phyloP scores from a whole-genome alignment of 306 rosid species.

The Trichosanthes truncata region DNA sequence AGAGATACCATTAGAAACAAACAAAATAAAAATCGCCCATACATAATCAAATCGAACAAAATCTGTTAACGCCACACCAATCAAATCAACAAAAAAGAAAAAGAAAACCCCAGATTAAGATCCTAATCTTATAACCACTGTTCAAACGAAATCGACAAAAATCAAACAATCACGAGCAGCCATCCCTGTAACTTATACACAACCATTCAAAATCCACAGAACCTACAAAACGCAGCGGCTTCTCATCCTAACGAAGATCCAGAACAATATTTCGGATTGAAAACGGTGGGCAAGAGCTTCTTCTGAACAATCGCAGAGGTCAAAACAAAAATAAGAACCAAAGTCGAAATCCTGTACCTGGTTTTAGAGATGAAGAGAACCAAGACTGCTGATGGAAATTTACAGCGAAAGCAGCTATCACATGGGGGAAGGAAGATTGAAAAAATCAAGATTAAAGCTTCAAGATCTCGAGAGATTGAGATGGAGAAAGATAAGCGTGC shows the following conservation, averaged over 20 bases:
- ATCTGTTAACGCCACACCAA: background rate
- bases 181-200: background rate
- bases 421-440: background rate
- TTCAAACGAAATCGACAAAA: background rate
- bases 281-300: background rate
- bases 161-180: background rate
- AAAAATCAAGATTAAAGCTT: background rate
- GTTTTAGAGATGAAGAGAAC: background rate
- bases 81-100: background rate
- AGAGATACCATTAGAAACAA: background rate
- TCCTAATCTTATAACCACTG: background rate
- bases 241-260: background rate
- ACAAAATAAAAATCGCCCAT: background rate
- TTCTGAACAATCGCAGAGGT: background rate
- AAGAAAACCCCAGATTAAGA: background rate
- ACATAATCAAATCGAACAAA: conserved; percentile 1
- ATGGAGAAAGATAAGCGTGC: background rate
- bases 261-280: background rate
- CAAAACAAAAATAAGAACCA: background rate
- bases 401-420: background rate
- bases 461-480: background rate
- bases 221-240: background rate
- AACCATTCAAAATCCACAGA: background rate
- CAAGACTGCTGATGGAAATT: background rate
- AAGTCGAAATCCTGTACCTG: background rate